Evolutionary conservation across 331 rosid species (phyloP), one percentile per base, ranked within the genome.

Genomic region (Malus hybrid): DNA sequence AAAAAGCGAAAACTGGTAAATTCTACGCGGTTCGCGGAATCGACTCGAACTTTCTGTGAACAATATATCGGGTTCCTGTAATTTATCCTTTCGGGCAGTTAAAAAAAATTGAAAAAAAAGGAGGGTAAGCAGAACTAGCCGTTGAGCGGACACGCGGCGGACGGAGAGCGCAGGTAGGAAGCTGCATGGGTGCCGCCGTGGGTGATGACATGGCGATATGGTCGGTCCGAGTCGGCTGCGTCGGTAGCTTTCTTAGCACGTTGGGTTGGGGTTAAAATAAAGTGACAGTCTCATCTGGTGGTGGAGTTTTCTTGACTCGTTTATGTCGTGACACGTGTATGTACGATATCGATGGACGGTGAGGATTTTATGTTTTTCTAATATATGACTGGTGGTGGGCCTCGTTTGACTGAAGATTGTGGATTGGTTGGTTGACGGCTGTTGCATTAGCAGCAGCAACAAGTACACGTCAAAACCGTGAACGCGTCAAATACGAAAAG

Each of bases 71-170:
- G 61, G 18, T 10, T 16, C 53, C 18, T 15, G 63, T 29, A 60
- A 13, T 62, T 42, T 56, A 28, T 66, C 64, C 67, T 63, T 20
- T 61, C 32, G 19, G 84, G 93, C 92, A 82, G 93, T 89, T 88
- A 87, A 81, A 75, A 69, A 3, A 13, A 60, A 42, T 10, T 42
- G 4, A 22, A 48, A 2, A 18, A 29, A 19, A 8, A 32, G 22
- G 22, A 22, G 32, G 36, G 67, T 57, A 10, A 29, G 19, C 20
- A 85, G 80, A 93, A 87, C 89, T 93, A 91, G 93, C 96, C 98
- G 98, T 89, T 91, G 55, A 58, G 29, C 1, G 76, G 70, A 82
- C 93, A 89, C 96, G 92, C 85, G 97, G 80, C 83, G 42, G 2
- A 0, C 16, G 1, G 0, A 19, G 44, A 79, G 44, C 33, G 71